phyloP scores from a whole-genome alignment of 2,329 filamentous ascomycete species.

The Nectriaceae sp. region DNA sequence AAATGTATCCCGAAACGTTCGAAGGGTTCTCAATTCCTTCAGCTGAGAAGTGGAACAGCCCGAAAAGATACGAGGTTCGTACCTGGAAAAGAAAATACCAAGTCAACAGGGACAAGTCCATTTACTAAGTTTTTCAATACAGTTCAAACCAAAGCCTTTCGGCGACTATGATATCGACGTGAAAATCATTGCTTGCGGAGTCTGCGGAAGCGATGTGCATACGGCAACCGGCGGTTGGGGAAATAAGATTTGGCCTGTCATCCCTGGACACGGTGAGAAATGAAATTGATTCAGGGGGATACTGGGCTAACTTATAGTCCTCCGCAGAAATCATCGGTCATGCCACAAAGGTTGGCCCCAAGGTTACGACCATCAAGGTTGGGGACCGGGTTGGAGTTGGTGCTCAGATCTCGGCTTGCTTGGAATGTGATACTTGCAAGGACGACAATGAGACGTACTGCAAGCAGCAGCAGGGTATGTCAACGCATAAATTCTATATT shows the following conservation, averaged over 20 bases:
- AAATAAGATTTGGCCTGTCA: constrained; percentile 44
- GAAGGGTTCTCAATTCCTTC: constrained; percentile 18
- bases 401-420: constrained; percentile 51
- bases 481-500: neutral
- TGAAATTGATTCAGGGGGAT: no score
- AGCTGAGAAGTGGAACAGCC: constrained; percentile 16
- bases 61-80: constrained; percentile 14
- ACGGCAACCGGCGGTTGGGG: constrained; percentile 59
- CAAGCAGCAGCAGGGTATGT: constrained; percentile 19
- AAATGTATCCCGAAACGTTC: constrained; percentile 33
- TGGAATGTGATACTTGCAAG: constrained; percentile 34
- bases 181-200: constrained; percentile 68
- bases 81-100: neutral
- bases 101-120: no score
- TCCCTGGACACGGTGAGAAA: constrained; percentile 50
- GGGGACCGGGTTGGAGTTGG: constrained; percentile 59
- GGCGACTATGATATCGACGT: constrained; percentile 72
- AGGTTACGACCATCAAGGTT: constrained; percentile 44
- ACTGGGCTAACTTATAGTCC: neutral
- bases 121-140: neutral
- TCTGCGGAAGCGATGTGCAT: constrained; percentile 62
- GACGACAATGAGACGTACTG: constrained; percentile 34
- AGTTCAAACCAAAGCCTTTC: constrained; percentile 71
- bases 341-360: constrained; percentile 43
- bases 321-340: constrained; percentile 49